Evolutionary conservation across 148 eudicot genomes (phyloP), one percentile per base, ranked within the genome.

Genomic region (Polygonum aviculare): DNA sequence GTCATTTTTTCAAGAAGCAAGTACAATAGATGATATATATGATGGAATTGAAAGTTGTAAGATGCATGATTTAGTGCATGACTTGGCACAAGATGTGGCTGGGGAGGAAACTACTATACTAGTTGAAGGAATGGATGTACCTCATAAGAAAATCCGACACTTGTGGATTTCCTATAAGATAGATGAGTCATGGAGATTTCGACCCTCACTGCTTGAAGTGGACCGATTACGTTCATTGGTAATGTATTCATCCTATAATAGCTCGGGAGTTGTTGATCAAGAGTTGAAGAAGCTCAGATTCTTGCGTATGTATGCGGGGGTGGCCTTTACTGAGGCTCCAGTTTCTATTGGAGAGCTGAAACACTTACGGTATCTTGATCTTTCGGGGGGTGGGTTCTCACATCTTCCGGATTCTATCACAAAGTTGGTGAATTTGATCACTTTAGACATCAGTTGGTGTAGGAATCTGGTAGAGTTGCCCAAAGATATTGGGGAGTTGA

Each of bases 371-470:
- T 50, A 50, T 15, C 54, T 50, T 12, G 16, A 83, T 70, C 82
- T 82, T 16, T 79, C 78, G 15, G 1, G 2, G 3, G 76, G 75
- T 47, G 15, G 12, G 1, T 41, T 41, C 45, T 6, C 7, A 41
- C 9, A 41, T 41, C 45, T 41, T 41, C 45, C 45, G 8, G 51
- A 62, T 8, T 73, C 84, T 6, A 75, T 85, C 5, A 72, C 81
- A 52, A 79, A 77, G 36, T 78, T 85, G 6, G 50, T 63, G 21
- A 85, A 87, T 75, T 55, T 86, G 78, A 77, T 80, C 35, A 69
- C 78, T 3, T 10, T 83, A 22, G 47, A 78, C 22, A 51, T 83
- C 18, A 9, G 4, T 4, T 7, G 4, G 12, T 51, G 72, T 14
- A 2, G 10, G 2, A 0, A 5, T 5, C 74, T 83, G 0, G 40